Base-by-base conservation (phyloP, 2,329 filamentous ascomycete genomes). In the Diaporthe destruens region DNA sequence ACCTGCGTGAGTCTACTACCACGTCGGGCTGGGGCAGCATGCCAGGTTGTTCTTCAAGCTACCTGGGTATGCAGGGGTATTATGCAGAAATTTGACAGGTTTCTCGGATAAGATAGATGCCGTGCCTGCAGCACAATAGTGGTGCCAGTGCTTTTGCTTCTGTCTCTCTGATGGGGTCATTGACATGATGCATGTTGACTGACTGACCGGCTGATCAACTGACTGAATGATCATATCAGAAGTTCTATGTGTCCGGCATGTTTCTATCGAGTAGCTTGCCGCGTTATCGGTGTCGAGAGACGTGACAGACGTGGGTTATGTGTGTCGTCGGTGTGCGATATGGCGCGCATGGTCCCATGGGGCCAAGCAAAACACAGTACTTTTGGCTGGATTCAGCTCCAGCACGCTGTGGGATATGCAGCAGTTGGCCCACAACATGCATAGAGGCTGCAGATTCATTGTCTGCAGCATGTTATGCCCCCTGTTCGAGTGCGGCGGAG, bases 81-180 rank as follows among this genome's bases (percentile, higher is more conserved):
- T 36, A 47, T 51, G 44, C 61, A 65, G n/a, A 51, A 20, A 29
- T 25, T 51, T 51, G 61, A 65, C 42, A 51, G 29, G 44, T 47
- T 51, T 34, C 61, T 47, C 61, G 44, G 61, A 65, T 65, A 32
- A 20, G 47, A 65, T 18, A 51, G 29, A 14, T 65, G 61, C 61
- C 44, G 61, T 65, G 29, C 47, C 29, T 49, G 32, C 42, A 36
- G 42, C 42, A 65, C 59, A 51, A 51, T 18, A 32, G 34, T 49
- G 32, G 61, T 44, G 34, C 61, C 44, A 65, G 36, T 51, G 11
- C 16, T 16, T 36, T 65, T 65, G 44, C 61, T 65, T 51, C 44
- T 65, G 36, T 18, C 32, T 18, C 32, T 16, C 11, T 51, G 61
- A 32, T 51, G 44, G 32, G 20, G 61, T 65, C 29, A 32, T 65